Base-by-base conservation (phyloP, 805 yeast species). In the Saccharomycopsis sp. region DNA sequence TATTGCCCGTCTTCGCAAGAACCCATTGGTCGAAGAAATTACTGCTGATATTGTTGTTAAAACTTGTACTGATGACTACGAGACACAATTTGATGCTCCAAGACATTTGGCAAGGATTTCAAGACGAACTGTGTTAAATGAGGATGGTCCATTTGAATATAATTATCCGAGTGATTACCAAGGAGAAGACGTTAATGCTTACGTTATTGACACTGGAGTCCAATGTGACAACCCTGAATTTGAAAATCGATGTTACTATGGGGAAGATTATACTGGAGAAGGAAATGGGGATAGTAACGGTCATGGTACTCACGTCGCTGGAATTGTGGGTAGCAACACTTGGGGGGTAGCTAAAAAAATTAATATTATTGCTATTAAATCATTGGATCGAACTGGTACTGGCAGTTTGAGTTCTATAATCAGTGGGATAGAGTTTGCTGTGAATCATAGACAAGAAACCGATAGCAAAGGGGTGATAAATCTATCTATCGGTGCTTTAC, bases 281-380 rank as follows among this genome's bases (percentile, higher is more conserved):
- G 76, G 77, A 1, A 56, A 67, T 1, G 86, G 85, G 4, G 96
- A 89, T 58, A 64, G 64, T 7, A 80, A 81, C 54, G 96, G 96
- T 0, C 97, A 88, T 60, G 97, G 96, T 0, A 86, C 96, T 1
- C 96, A 88, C 61, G 94, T 89, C 39, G 95, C 96, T 0, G 96
- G 96, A 2, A 66, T 86, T 9, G 73, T 86, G 44, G 96, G 90
- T 0, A 85, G 96, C 1, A 69, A 64, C 43, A 75, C 79, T 2
- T 88, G 68, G 64, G 97, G 97, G 4, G 93, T 86, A 2, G 86
- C 95, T 14, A 88, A 89, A 59, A 62, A 73, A 33, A 76, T 75
- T 13, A 66, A 68, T 7, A 57, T 88, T 6, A 66, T 84, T 7
- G 93, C 83, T 21, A 77, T 90, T 9, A 89, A 88, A 56, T 88